These are phyloP conservation scores for Cercospora sojina DNA, from an alignment of 2,329 filamentous ascomycete genomes.

Conservation along the genomic window DNA sequence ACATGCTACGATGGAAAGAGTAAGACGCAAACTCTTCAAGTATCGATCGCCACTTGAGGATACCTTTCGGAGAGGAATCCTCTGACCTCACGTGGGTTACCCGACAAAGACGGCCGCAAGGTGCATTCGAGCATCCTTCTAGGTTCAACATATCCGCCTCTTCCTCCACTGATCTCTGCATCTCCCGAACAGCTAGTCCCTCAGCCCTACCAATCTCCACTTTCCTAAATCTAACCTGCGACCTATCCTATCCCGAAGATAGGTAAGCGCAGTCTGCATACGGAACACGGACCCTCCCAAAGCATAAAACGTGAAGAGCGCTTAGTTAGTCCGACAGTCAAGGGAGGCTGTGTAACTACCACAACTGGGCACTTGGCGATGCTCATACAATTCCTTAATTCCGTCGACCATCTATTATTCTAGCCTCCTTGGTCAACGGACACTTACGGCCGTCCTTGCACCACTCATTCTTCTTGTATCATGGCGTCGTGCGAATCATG, in stretches of 20 bases:
- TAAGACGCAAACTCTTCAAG: background rate
- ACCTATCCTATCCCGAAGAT: background rate
- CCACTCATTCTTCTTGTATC: background rate
- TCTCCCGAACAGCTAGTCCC: background rate
- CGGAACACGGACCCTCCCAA: background rate
- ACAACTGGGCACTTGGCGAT: background rate
- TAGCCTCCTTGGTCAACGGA: slow-evolving; percentile 1
- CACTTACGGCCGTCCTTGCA: background rate
- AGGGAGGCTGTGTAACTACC: background rate
- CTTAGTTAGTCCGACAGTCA: background rate
- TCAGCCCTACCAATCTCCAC: background rate
- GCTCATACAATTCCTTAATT: background rate
- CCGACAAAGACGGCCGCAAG: background rate
- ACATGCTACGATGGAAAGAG: background rate
- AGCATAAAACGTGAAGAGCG: background rate
- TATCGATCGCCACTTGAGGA: background rate
- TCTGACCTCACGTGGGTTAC: background rate
- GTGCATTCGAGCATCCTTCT: background rate
- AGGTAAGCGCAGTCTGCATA: background rate
- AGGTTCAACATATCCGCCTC: background rate
- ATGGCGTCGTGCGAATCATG: background rate
- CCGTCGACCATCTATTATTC: background rate
- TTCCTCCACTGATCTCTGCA: background rate
- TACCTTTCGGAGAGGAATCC: background rate
- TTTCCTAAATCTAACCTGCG: background rate